Evolutionary conservation across 148 eudicot species (phyloP), one percentile per base, ranked within the genome.

Genomic region (Gaultheria prostrata): DNA sequence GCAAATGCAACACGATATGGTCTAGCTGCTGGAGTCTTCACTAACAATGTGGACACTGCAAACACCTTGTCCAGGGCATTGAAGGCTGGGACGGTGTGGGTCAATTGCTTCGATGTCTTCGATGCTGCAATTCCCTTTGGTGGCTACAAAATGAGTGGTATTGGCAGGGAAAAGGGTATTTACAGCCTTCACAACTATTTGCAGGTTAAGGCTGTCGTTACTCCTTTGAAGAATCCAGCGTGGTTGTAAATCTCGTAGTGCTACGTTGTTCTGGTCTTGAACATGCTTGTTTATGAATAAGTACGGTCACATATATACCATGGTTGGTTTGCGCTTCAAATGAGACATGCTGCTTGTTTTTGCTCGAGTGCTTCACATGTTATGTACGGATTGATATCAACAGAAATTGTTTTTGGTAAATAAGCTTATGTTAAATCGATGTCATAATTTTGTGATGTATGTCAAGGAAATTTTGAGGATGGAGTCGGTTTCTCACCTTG

Each of bases 121-220:
- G 98, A 95, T 78, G 98, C 98, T 71, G 95, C 95, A 30, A 94
- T 95, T 51, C 98, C 98, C 0, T 94, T 95, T 63, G 98, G 98
- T 4, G 98, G 98, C 48, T 95, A 93, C 88, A 95, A 94, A 86
- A 93, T 94, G 98, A 95, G 98, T 45, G 98, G 98, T 21, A 87
- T 89, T n/a, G 98, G 98, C 4, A 88, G 99, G 86, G 99, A 96
- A 80, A 96, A 96, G 88, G 91, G 99, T 50, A 84, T 92, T 28
- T 91, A 96, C 88, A 90, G 99, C 83, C 97, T 96, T 11, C 80
- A 88, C 71, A 93, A 93, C 83, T 96, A 96, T 82, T 85, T 96
- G 74, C 97, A 96, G 86, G 94, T 96, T 48, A 96, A 94, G 88
- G 95, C 98, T 59, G 94, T 96, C 54, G 95, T 96, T 26, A 90